Percentiles rank a stretch among this genome's conserved stretches.
Conservation (phyloP, 768 basidiomycete genomes). For the Agaricus subrufescens region DNA sequence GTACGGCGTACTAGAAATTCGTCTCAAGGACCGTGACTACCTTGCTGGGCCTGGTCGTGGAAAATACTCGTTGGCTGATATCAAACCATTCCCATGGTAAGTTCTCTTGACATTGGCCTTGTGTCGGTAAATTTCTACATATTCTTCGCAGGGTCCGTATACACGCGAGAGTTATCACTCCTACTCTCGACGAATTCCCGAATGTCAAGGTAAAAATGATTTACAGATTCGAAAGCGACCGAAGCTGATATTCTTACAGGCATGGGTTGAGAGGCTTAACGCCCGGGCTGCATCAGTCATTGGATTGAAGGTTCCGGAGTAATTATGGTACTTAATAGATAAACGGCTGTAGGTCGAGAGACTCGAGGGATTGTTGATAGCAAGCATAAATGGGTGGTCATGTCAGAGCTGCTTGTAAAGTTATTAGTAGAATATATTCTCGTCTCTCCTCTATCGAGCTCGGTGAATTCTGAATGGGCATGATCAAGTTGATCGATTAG, state of each 20-base stretch:
- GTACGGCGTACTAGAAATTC: slow-evolving; percentile 78
- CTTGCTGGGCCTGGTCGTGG: slow-evolving; percentile 74
- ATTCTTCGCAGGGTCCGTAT: slow-evolving; percentile 44
- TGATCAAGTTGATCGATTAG: no score
- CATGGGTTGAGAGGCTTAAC: slow-evolving; percentile 18
- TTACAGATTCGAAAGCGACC: not conserved
- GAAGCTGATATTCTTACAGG: slow-evolving; percentile 10
- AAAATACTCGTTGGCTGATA: slow-evolving; percentile 66
- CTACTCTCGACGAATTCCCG: slow-evolving; percentile 60
- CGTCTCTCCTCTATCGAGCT: no score
- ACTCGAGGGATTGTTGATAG: no score
- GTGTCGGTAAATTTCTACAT: not conserved
- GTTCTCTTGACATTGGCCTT: not conserved
- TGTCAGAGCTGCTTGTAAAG: no score
- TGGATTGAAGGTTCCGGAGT: slow-evolving; percentile 1
- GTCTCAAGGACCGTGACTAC: slow-evolving; percentile 70
- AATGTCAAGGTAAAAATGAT: slow-evolving; percentile 41
- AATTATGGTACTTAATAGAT: no score
- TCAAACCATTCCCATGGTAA: slow-evolving; percentile 65
- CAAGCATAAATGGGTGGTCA: no score
- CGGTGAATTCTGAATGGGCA: no score
- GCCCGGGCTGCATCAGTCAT: slow-evolving; percentile 1
- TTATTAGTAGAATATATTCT: no score
- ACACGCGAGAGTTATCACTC: slow-evolving; percentile 44
- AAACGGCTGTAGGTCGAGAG: no score